Conservation (phyloP, 345 rosid species). For the Litchi chinensis region DNA sequence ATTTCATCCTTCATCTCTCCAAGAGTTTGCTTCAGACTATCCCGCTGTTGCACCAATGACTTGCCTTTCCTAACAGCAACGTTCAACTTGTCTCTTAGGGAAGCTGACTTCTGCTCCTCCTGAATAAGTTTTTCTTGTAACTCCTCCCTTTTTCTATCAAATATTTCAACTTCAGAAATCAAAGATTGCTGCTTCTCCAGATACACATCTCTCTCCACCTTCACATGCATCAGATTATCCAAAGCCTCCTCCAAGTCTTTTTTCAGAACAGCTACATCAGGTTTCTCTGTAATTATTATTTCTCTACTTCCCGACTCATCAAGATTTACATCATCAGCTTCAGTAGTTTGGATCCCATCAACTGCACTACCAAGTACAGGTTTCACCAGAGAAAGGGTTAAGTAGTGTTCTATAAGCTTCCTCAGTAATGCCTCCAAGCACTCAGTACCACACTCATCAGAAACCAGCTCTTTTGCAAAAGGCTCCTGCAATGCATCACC, state of each 20-base stretch:
- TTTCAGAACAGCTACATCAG: constrained; percentile 43
- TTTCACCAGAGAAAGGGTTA: constrained; percentile 29
- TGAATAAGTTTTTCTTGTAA: constrained; percentile 64
- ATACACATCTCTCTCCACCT: constrained; percentile 72
- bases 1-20: constrained; percentile 69
- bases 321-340: constrained; percentile 31
- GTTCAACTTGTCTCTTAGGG: constrained; percentile 81
- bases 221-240: constrained; percentile 50
- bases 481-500: constrained; percentile 61
- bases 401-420: constrained; percentile 69
- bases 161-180: constrained; percentile 58
- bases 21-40: constrained; percentile 70
- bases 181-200: constrained; percentile 61
- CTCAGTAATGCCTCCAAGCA: constrained; percentile 63
- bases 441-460: constrained; percentile 47
- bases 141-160: constrained; percentile 56
- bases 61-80: constrained; percentile 98
- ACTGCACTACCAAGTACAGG: constrained; percentile 30
- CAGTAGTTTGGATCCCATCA: constrained; percentile 29
- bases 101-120: constrained; percentile 87
- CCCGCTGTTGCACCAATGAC: constrained; percentile 86
- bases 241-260: constrained; percentile 70
- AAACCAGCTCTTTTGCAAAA: constrained; percentile 41
- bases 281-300: constrained; percentile 35
- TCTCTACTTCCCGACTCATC: constrained; percentile 49